Base-by-base conservation (phyloP, 805 yeast genomes). In the Myxozyma melibiosi region DNA sequence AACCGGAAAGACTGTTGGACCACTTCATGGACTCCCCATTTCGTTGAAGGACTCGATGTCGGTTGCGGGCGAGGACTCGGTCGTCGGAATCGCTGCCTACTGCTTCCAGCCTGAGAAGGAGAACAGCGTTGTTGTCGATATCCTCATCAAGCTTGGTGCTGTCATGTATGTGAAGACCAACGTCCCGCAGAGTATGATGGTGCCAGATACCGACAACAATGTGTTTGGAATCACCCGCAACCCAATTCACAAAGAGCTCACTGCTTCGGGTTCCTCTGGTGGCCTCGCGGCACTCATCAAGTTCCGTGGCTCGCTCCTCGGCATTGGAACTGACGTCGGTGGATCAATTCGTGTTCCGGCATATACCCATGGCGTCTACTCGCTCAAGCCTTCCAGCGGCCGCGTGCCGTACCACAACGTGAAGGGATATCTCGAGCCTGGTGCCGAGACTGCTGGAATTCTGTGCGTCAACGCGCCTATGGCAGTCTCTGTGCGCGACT, bases 401-500 rank as follows among this genome's bases (percentile, higher is more conserved):
- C 65, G 84, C 54, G 69, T 79, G 51, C 66, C 80, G 28, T 63
- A 63, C 41, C 58, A 57, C 39, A 63, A 61, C 20, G 56, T 62
- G 53, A 63, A 62, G 49, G 66, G 66, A 6, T 75, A 74, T 20
- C 56, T 73, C 11, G 76, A 76, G n/a, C 69, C 64, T 3, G 66
- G 66, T 14, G 63, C 58, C 11, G 65, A 61, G 43, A 57, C 65
- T 28, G 62, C 51, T 35, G 63, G 86, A 28, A 82, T 86, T 53
- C 79, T 78, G 34, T 82, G 85, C 14, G 86, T 84, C 25, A 78
- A 78, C 45, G 92, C 91, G 24, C 92, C 92, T 40, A 69, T 86
- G 73, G 77, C 88, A 2, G 78, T 85, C 65, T 72, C 82, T 3
- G 73, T 84, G 45, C 86, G 84, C 3, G 92, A 86, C 71, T 71